Percentiles rank a stretch among this genome's conserved stretches.
phyloP scores from a whole-genome alignment of 345 rosid species.

The Hibiscus mutabilis region DNA sequence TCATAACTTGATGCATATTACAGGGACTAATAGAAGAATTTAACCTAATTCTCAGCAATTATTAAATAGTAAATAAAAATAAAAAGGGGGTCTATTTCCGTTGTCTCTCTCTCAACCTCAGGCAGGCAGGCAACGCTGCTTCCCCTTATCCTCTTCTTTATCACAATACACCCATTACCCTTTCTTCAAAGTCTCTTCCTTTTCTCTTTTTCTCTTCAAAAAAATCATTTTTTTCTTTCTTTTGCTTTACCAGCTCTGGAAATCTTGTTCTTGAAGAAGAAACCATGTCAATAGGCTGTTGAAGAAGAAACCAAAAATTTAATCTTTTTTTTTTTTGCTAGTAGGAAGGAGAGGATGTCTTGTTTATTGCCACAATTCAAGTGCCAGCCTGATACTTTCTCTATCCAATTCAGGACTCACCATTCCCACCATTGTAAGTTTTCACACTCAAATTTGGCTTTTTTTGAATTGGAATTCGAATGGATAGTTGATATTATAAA shows the following conservation, averaged over 20 bases:
- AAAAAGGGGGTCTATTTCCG: background rate
- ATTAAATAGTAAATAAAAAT: background rate
- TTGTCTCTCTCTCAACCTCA: constrained; percentile 5
- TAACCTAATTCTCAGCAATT: background rate
- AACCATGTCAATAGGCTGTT: no score
- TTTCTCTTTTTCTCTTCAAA: background rate
- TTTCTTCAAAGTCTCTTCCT: background rate
- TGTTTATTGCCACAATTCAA: constrained; percentile 88
- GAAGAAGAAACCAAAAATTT: background rate
- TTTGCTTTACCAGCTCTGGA: background rate
- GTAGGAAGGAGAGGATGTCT: constrained; percentile 44
- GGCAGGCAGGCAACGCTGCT: background rate
- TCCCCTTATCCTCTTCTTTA: constrained; percentile 6
- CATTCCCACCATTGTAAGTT: constrained; percentile 18
- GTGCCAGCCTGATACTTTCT: constrained; percentile 76
- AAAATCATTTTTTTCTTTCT: background rate
- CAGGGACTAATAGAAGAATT: background rate
- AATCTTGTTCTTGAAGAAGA: background rate
- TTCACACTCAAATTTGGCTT: constrained; percentile 1
- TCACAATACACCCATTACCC: background rate
- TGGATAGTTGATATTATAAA: background rate
- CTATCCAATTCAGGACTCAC: constrained; percentile 54
- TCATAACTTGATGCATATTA: background rate
- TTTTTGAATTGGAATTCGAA: constrained; percentile 12
- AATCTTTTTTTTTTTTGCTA: background rate